Base-by-base conservation (phyloP, 345 rosid species). In the Gossypium mustelinum region DNA sequence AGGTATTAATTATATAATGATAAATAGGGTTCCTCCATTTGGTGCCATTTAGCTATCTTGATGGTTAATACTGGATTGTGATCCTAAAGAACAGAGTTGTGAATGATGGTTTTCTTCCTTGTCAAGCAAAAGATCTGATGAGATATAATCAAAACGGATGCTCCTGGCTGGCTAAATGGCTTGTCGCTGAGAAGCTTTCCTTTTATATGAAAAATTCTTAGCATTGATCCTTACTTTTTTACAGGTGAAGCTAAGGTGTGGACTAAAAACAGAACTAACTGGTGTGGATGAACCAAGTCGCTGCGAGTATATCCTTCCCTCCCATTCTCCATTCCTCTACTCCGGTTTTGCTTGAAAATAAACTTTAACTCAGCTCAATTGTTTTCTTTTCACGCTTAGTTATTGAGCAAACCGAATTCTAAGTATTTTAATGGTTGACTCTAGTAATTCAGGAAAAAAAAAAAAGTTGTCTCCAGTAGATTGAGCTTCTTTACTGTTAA, bases 241-340 rank as follows among this genome's bases (percentile, higher is more conserved):
- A 57, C 54, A 84, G 87, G 85, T 84, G 58, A 84, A 67, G 67
- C 81, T 84, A 22, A 77, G 83, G 56, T 84, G 85, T 75, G 87
- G 87, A 44, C 56, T 75, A 69, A 75, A 77, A n/a, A 79, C 73
- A 47, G 87, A 84, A 77, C 25, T 84, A 45, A 73, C 80, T 20
- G 80, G 74, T 64, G 75, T 84, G 10, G 85, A 81, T 47, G 87
- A 84, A 69, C 85, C 85, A 51, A 84, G 85, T 73, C 87, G 83
- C 34, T 84, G 87, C 81, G 85, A 84, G 85, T 84, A 71, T 73
- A 75, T 11, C 22, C 45, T 60, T 73, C 9, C 16, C 27, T n/a
- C 16, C 22, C 7, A n/a, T 55, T 55, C 59, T 55, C 18, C 59
- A n/a, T 55, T 18, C 25, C 22, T 55, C 18, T 55, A 17, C 12